phyloP scores from a whole-genome alignment of 2,329 filamentous ascomycete genomes.

The Parastagonospora avenae region DNA sequence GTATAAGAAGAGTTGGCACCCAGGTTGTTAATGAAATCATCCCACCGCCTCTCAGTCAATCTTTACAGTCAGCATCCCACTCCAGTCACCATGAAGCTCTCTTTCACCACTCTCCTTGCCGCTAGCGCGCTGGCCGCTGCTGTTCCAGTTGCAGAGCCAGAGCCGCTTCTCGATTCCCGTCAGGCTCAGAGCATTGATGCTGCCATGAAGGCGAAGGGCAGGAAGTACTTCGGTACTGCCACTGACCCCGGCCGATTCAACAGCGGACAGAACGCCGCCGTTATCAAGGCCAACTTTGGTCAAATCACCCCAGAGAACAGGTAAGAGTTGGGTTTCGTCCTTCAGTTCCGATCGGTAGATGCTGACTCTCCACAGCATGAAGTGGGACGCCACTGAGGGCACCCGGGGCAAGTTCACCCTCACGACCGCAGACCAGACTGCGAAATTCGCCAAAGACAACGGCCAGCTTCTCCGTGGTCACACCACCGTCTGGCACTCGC shows the following conservation, averaged over 20 bases:
- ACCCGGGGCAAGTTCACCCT: constrained; percentile 55
- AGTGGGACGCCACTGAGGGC: constrained; percentile 66
- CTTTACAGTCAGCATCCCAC: background rate
- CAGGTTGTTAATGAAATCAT: background rate
- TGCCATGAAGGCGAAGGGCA: constrained; percentile 66
- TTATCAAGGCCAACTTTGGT: constrained; percentile 68
- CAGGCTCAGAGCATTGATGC: constrained; percentile 58
- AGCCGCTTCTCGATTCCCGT: constrained; percentile 32
- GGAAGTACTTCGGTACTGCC: constrained; percentile 68
- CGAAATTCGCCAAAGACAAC: constrained; percentile 62
- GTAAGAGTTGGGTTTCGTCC: constrained; percentile 10
- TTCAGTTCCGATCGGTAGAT: no score
- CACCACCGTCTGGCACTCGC: constrained; percentile 67
- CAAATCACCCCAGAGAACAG: constrained; percentile 70
- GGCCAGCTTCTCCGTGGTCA: constrained; percentile 67
- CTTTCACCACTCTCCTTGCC: constrained; percentile 33
- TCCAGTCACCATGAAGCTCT: constrained; percentile 38
- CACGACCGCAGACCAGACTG: constrained; percentile 62
- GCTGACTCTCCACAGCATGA: constrained; percentile 57
- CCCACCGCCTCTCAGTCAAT: constrained; percentile 2
- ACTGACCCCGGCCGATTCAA: constrained; percentile 62
- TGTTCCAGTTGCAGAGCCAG: constrained; percentile 36
- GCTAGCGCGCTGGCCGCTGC: constrained; percentile 35
- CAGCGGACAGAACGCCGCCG: constrained; percentile 57
- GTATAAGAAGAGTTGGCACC: background rate